These are phyloP conservation scores for Cronartium quercuum DNA, from an alignment of 1,284 basidiomycete species.

Conservation along the genomic window DNA sequence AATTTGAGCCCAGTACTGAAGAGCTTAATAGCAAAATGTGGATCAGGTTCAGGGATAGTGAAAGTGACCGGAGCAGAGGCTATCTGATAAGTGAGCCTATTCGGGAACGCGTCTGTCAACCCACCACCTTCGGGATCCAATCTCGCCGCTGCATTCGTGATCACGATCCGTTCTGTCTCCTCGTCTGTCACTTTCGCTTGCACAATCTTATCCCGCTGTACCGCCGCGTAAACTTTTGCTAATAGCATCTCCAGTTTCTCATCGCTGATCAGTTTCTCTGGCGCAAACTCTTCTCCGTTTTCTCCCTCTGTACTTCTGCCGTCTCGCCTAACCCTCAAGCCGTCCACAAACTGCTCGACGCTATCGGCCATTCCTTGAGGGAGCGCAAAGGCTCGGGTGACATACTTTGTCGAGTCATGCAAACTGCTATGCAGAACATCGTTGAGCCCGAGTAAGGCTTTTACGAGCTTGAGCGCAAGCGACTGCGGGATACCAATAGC, in stretches of 20 bases:
- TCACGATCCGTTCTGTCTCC: conserved; percentile 65
- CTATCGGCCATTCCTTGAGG: conserved; percentile 9
- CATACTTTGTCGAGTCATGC: conserved; percentile 32
- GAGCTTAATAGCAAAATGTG: conserved; percentile 68
- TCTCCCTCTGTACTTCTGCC: background rate
- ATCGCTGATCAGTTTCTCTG: background rate
- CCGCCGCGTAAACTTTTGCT: conserved; percentile 19
- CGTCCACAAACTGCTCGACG: background rate
- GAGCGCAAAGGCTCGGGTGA: conserved; percentile 11
- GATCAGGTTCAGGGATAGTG: conserved; percentile 71
- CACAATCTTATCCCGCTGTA: conserved; percentile 20
- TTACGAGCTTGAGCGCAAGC: conserved; percentile 67
- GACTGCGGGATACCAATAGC: conserved; percentile 64
- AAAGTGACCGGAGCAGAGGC: conserved; percentile 79
- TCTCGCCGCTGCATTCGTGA: conserved; percentile 60
- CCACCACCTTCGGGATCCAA: conserved; percentile 4
- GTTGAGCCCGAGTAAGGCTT: conserved; percentile 79
- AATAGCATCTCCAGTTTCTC: conserved; percentile 28
- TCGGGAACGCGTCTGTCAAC: conserved; percentile 56
- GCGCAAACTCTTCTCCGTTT: background rate
- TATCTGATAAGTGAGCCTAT: conserved; percentile 69
- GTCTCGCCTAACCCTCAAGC: background rate
- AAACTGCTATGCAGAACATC: conserved; percentile 49
- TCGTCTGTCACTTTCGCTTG: conserved; percentile 62
- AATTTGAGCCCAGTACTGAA: conserved; percentile 77